phyloP scores from a whole-genome alignment of 148 eudicot genomes.

The Heliamphora exappendiculata region DNA sequence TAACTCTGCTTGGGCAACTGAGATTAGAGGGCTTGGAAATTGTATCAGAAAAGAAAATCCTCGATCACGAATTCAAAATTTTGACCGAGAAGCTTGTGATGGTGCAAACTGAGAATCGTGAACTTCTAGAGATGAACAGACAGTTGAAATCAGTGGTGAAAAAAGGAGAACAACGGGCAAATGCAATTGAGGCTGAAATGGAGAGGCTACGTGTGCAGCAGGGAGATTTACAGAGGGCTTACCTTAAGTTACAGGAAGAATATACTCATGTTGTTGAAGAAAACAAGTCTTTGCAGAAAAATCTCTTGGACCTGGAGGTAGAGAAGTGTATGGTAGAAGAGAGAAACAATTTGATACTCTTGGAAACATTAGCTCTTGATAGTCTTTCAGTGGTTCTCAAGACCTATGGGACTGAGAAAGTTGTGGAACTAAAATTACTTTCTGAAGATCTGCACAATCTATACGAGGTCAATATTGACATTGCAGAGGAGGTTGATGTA shows the following conservation, averaged over 20 bases:
- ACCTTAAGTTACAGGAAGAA: slow-evolving; percentile 30
- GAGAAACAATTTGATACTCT: slow-evolving; percentile 31
- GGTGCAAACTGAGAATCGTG: slow-evolving; percentile 46
- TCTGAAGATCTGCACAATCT: slow-evolving; percentile 23
- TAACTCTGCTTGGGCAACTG: slow-evolving; percentile 54
- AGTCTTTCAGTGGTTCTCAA: slow-evolving; percentile 37
- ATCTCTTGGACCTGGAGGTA: slow-evolving; percentile 29
- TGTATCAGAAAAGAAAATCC: slow-evolving; percentile 30
- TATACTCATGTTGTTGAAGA: slow-evolving; percentile 29
- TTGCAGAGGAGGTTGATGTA: slow-evolving; percentile 37
- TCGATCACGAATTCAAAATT: slow-evolving; percentile 39
- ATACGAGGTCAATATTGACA: slow-evolving; percentile 33
- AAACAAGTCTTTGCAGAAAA: slow-evolving; percentile 31
- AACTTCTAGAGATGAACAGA: slow-evolving; percentile 43
- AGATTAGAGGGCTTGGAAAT: slow-evolving; percentile 46
- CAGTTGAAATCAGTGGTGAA: slow-evolving; percentile 33
- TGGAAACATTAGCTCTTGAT: slow-evolving; percentile 35
- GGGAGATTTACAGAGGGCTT: slow-evolving; percentile 28
- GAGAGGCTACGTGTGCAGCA: slow-evolving; percentile 29
- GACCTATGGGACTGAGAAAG: slow-evolving; percentile 47
- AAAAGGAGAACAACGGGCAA: slow-evolving; percentile 29
- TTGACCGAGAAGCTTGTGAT: slow-evolving; percentile 32
- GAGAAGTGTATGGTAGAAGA: slow-evolving; percentile 41
- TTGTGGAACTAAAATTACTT: slow-evolving; percentile 33
- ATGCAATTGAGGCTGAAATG: slow-evolving; percentile 36